These are phyloP conservation scores for Sporopachydermia quercuum DNA, from an alignment of 805 yeast genomes.

Conservation along the genomic window DNA sequence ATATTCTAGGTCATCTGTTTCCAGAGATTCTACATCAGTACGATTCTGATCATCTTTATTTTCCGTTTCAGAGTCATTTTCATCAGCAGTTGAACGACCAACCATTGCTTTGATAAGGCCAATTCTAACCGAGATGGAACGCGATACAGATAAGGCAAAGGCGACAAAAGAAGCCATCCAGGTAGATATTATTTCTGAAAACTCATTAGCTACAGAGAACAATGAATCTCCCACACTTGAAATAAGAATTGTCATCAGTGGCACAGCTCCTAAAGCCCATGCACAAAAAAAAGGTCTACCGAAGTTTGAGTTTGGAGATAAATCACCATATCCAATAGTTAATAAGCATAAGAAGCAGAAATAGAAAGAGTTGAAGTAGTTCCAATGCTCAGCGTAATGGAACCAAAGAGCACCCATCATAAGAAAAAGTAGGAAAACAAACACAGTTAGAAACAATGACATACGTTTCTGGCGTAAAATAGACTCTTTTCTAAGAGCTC, in stretches of 20 bases:
- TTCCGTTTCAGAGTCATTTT: not conserved
- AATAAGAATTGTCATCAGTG: slow-evolving; percentile 71
- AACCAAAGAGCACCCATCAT: slow-evolving; percentile 60
- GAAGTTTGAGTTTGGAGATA: slow-evolving; percentile 42
- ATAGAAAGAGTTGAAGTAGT: slow-evolving; percentile 56
- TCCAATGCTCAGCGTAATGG: slow-evolving; percentile 49
- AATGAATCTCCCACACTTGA: slow-evolving; percentile 53
- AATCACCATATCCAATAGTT: slow-evolving; percentile 80
- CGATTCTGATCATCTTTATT: slow-evolving; percentile 6
- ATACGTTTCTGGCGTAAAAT: slow-evolving; percentile 22
- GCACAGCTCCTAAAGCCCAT: slow-evolving; percentile 77
- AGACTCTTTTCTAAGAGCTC: slow-evolving; percentile 31
- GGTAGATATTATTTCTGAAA: slow-evolving; percentile 8
- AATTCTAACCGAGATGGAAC: slow-evolving; percentile 7
- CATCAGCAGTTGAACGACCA: not conserved
- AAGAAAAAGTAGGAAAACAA: slow-evolving; percentile 38
- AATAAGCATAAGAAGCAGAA: slow-evolving; percentile 62
- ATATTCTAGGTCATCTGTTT: not conserved
- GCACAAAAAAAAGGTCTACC: slow-evolving; percentile 61
- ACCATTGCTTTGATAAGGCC: slow-evolving; percentile 1
- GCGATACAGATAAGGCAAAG: slow-evolving; percentile 12
- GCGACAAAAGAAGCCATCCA: slow-evolving; percentile 10
- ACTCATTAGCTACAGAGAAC: slow-evolving; percentile 20
- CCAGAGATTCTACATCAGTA: not conserved
- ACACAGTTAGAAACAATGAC: slow-evolving; percentile 29